A percentile compares a stretch with the other conserved stretches of the same genome.
Conservation (phyloP, 2,329 filamentous ascomycete genomes). For the Cadophora sp. region DNA sequence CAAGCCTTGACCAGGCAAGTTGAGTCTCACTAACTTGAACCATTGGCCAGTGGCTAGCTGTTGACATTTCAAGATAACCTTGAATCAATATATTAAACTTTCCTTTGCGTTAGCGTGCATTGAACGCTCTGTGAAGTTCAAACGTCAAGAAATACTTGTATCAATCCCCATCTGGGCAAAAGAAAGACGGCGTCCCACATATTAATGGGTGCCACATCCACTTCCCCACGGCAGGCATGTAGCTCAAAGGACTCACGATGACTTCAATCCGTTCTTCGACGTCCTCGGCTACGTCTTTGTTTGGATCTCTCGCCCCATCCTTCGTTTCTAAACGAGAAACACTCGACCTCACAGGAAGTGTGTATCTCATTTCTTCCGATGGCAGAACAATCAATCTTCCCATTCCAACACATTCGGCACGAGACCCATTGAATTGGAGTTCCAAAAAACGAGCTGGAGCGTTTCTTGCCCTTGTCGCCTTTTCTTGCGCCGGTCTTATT, state of each 20-base stretch:
- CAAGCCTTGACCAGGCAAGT: too few species aligned
- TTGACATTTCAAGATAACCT: too few species aligned
- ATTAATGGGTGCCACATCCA: background rate
- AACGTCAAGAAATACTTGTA: too few species aligned
- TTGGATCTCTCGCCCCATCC: background rate
- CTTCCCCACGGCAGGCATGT: background rate
- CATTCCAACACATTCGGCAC: constrained; percentile 25
- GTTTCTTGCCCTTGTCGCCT: constrained; percentile 24
- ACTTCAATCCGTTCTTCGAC: background rate
- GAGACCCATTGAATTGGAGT: constrained; percentile 35
- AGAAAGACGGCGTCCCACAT: too few species aligned
- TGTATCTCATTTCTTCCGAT: constrained; percentile 30
- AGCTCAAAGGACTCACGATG: background rate
- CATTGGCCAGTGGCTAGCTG: too few species aligned
- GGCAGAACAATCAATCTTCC: constrained; percentile 31
- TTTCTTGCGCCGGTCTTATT: constrained; percentile 19
- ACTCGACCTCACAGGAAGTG: constrained; percentile 25
- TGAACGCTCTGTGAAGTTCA: too few species aligned
- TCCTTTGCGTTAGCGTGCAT: too few species aligned
- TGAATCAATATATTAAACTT: too few species aligned
- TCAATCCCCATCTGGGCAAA: too few species aligned
- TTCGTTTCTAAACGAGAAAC: constrained; percentile 13
- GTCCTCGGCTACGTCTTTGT: background rate
- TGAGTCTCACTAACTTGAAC: too few species aligned
- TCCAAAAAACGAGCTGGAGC: constrained; percentile 26